Base-by-base conservation (phyloP, 176 grass and related monocot genomes). In the Pontederia paniculata region DNA sequence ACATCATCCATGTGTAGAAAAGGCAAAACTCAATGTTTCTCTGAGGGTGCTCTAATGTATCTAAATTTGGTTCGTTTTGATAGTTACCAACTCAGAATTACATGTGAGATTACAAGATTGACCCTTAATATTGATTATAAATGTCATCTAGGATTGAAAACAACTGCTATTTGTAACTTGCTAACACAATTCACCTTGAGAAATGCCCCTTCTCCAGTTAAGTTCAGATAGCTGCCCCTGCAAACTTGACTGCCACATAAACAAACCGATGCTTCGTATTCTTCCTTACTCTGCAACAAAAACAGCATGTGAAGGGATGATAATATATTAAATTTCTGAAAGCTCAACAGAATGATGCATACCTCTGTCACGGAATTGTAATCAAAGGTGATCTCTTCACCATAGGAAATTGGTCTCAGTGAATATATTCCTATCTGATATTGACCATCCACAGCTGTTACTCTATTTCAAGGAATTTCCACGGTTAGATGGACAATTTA, bases 321-420 rank as follows among this genome's bases (percentile, higher is more conserved):
- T 13, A 42, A 6, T 18, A 76, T 28, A 58, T 48, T 46, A 13
- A 55, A 45, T 57, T 74, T 58, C 14, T 25, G 54, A 70, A 25
- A 23, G 17, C 6, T 69, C 8, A 43, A 19, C 54, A 31, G 44
- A 41, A 71, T 55, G 44, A 47, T 73, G 58, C 72, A 70, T 50
- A 98, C 93, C 80, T 98, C 93, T 72, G 93, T 98, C 70, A 98
- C 93, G 47, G 93, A 98, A 66, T 98, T 90, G 69, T 98, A 98
- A 79, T 98, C 93, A 67, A 98, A 98, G 68, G 93, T 98, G 18
- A 98, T 88, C 80, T 98, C 93, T 78, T 98, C 93, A 51, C 87
- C 93, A 74, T 91, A 85, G 78, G 68, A 76, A 76, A 98, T 98
- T 60, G 93, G 77, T 69, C 83, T 74, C 65, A 89, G 76, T 64